A percentile compares a stretch with the other conserved stretches of the same genome.
Evolutionary conservation across 1,139 yeast species (phyloP).

Genomic region (Saccharomycopsis phalli): DNA sequence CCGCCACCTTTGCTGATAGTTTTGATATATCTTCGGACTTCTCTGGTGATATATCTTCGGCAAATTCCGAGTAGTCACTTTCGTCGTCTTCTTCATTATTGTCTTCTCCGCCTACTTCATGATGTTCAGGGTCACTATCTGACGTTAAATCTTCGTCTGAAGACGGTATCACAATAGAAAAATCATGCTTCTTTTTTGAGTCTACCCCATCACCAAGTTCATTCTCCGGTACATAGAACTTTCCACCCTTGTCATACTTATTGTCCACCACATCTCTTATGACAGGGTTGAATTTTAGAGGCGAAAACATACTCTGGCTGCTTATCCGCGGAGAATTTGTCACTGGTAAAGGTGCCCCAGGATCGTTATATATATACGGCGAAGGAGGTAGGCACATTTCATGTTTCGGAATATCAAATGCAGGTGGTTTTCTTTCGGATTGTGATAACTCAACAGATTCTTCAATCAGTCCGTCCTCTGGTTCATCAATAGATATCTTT

Average conservation of each 20-base stretch:
- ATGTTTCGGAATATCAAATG: slow-evolving; percentile 45
- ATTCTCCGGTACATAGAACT: slow-evolving; percentile 46
- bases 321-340: slow-evolving; percentile 48
- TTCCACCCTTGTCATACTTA: slow-evolving; percentile 80
- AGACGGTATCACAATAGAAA: slow-evolving; percentile 12
- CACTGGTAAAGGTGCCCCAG: slow-evolving; percentile 69
- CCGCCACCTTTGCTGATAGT: slow-evolving; percentile 21
- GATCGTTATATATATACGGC: slow-evolving; percentile 56
- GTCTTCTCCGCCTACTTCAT: slow-evolving; percentile 23
- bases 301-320: slow-evolving; percentile 60
- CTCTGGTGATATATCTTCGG: neutral
- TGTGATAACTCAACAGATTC: neutral
- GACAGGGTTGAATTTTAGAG: slow-evolving; percentile 69
- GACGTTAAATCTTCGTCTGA: slow-evolving; percentile 17
- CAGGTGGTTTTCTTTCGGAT: neutral
- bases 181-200: slow-evolving; percentile 4
- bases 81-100: slow-evolving; percentile 29
- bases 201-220: no score
- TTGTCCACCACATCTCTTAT: slow-evolving; percentile 70
- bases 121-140: slow-evolving; percentile 16
- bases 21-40: neutral
- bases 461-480: neutral
- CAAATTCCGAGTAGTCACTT: slow-evolving; percentile 18
- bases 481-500: neutral
- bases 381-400: slow-evolving; percentile 38